Base-by-base conservation (phyloP, 225 moss, liverwort and hornwort species). In the Bryum argenteum region DNA sequence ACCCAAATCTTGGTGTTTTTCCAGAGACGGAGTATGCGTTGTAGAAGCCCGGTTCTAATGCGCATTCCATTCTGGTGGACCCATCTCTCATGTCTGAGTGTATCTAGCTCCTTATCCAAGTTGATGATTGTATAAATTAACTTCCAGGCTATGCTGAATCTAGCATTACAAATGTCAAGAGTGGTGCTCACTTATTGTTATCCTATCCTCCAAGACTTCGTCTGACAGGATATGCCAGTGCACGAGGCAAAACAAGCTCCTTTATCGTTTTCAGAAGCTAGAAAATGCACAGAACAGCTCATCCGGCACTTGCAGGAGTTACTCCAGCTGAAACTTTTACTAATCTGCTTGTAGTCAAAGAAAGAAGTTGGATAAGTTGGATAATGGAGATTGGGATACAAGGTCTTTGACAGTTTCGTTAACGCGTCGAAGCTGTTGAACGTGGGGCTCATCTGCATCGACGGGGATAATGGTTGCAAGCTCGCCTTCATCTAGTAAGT, bases 361-460 rank as follows among this genome's bases (percentile, higher is more conserved):
- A 50, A 87, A 84, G 72, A 67, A 70, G 13, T 74, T 79, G 2
- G 90, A 72, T 38, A 67, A 70, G 13, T 74, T 79, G 2, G 90
- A 72, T 38, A 89, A 78, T 11, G 94, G 88, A 23, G 84, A 72
- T 63, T 77, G 91, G 24, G 67, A 77, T 5, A 89, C 33, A 3
- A 89, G 38, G 21, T 74, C 88, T 73, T 85, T 85, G 6, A 71
- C 85, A 19, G 76, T 61, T 58, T 88, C 84, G 61, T 94, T 98
- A 10, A 98, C 65, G 41, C 75, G 65, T 60, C 97, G 72, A 61
- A 98, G 79, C 50, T 71, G 75, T 73, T 83, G 86, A 51, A 98
- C 91, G 58, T 98, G 97, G 17, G 83, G 83, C 72, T 98, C 97
- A 39, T 98, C 97, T 19, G 69, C 86, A 47, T 98, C 94, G 12